Evolutionary conservation across 345 rosid species (phyloP).

Genomic region (Orychophragmus violaceus): DNA sequence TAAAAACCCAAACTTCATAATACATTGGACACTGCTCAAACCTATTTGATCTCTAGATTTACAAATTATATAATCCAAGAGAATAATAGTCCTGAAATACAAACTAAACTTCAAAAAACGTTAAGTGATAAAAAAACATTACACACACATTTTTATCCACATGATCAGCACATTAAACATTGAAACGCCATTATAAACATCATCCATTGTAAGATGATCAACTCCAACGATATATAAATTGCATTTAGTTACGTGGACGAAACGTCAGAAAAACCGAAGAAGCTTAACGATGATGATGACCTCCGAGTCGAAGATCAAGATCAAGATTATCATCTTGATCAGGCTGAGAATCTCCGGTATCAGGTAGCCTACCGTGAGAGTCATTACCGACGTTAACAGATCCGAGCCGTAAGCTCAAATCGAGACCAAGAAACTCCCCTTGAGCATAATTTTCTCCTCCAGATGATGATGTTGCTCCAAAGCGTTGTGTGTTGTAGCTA

Average conservation of each 20-base stretch:
- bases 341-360: slow-evolving; percentile 21
- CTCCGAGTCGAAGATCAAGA: slow-evolving; percentile 89
- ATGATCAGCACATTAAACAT: neutral
- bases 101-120: neutral
- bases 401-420: slow-evolving; percentile 53
- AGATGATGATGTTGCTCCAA: slow-evolving; percentile 4
- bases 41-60: neutral
- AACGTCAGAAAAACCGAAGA: neutral
- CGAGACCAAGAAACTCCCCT: slow-evolving; percentile 38
- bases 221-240: neutral
- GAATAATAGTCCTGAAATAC: neutral
- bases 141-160: neutral
- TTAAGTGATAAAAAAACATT: neutral
- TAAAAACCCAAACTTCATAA: neutral
- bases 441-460: neutral
- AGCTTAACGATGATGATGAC: slow-evolving; percentile 18
- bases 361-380: slow-evolving; percentile 6
- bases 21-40: neutral
- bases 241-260: neutral
- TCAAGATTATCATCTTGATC: slow-evolving; percentile 48
- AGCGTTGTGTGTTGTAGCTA: slow-evolving; percentile 7
- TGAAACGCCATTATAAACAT: neutral
- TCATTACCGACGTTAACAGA: slow-evolving; percentile 22
- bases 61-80: neutral
- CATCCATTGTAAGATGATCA: neutral